Percentiles rank a stretch among this genome's conserved stretches.
Evolutionary conservation across 2,329 filamentous ascomycete genomes (phyloP).

Genomic region (Aureobasidium melanogenum): DNA sequence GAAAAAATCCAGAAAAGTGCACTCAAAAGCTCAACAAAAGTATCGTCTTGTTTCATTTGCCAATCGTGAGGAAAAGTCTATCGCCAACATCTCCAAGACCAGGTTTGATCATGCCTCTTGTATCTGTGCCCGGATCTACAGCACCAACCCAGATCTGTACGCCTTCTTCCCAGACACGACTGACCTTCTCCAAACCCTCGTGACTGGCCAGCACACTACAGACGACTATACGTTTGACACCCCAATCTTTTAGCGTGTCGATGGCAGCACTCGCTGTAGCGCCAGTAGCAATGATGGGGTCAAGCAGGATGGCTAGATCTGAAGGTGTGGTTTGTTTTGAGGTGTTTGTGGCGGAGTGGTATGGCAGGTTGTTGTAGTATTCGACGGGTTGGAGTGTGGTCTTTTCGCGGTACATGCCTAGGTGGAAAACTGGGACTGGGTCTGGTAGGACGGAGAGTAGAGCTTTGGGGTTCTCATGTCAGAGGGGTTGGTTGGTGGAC

Average conservation of each 20-base stretch:
- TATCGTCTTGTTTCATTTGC: slow-evolving; percentile 50
- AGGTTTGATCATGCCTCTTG: slow-evolving; percentile 81
- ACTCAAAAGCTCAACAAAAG: too few species aligned
- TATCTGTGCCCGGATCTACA: slow-evolving; percentile 64
- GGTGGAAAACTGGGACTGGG: slow-evolving; percentile 79
- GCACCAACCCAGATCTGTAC: slow-evolving; percentile 77
- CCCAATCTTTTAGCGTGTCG: slow-evolving; percentile 83
- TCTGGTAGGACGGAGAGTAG: slow-evolving; percentile 73
- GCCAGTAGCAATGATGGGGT: slow-evolving; percentile 90
- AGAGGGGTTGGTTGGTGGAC: background rate
- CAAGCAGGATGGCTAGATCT: slow-evolving; percentile 71
- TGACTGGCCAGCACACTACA: slow-evolving; percentile 65
- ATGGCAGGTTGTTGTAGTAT: slow-evolving; percentile 95
- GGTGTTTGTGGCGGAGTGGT: slow-evolving; percentile 45
- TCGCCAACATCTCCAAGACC: slow-evolving; percentile 88
- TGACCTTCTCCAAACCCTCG: slow-evolving; percentile 62
- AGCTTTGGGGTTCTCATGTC: slow-evolving; percentile 38
- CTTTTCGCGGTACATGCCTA: slow-evolving; percentile 89
- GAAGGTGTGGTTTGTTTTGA: slow-evolving; percentile 32
- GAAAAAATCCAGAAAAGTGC: background rate
- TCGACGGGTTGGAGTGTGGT: slow-evolving; percentile 81
- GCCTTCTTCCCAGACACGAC: slow-evolving; percentile 66
- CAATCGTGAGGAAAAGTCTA: slow-evolving; percentile 77
- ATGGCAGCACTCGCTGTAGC: slow-evolving; percentile 85
- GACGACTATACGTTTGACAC: slow-evolving; percentile 71